Evolutionary conservation across 805 yeast species (phyloP).

Genomic region (Priceomyces medius): DNA sequence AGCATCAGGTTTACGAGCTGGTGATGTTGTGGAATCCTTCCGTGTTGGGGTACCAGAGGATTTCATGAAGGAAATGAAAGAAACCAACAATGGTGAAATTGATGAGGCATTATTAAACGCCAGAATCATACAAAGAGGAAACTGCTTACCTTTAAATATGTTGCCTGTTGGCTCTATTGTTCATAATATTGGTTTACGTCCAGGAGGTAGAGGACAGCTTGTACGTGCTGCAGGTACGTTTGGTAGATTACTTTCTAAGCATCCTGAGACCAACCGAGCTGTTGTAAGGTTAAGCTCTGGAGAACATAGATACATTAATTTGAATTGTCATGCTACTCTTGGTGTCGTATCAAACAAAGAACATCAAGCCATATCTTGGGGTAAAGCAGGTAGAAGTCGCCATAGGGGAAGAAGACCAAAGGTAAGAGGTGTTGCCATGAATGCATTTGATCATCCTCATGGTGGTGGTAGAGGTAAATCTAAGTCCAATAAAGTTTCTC

Average conservation of each 20-base stretch:
- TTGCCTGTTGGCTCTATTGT: constrained; percentile 92
- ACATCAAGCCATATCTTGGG: constrained; percentile 83
- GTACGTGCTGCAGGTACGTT: constrained; percentile 95
- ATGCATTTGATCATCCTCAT: constrained; percentile 95
- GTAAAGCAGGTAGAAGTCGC: constrained; percentile 96
- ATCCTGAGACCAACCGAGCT: constrained; percentile 68
- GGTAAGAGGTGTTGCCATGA: constrained; percentile 98
- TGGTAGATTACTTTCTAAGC: constrained; percentile 81
- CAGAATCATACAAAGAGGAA: constrained; percentile 87
- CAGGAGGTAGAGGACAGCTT: constrained; percentile 76
- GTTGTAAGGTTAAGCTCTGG: constrained; percentile 84
- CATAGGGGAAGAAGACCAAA: constrained; percentile 91
- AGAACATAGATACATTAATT: constrained; percentile 85
- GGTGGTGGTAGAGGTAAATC: constrained; percentile 99
- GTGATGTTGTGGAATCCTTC: constrained; percentile 87
- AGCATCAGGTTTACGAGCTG: constrained; percentile 87
- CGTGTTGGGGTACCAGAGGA: constrained; percentile 82
- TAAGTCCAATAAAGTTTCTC: constrained; percentile 90
- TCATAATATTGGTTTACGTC: constrained; percentile 77
- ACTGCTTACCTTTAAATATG: constrained; percentile 89
- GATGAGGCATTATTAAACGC: constrained; percentile 91
- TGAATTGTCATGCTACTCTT: constrained; percentile 88
- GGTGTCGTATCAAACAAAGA: constrained; percentile 93
- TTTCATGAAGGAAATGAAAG: constrained; percentile 68
- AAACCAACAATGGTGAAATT: constrained; percentile 65